Base-by-base conservation (phyloP, 108 stramenopile species). In the Discostella stelligeroides region DNA sequence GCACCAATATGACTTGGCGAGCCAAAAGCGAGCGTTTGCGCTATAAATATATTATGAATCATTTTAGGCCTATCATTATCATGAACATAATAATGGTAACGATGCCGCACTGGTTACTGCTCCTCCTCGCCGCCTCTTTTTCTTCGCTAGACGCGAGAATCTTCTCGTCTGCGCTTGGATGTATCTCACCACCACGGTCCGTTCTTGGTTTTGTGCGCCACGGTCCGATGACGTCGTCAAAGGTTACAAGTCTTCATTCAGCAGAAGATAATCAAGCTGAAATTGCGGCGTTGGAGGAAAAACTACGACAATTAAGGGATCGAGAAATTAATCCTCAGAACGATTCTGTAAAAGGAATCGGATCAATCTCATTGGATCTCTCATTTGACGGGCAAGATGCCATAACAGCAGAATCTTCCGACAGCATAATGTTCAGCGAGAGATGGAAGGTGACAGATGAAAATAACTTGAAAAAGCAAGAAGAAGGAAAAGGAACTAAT, bases 361-460 rank as follows among this genome's bases (percentile, higher is more conserved):
- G 8, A 53, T 14, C 38, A 34, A 42, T 21, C 15, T 15, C 62
- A 27, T 8, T 57, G 10, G 47, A 45, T 60, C 43, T 46, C 37
- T 28, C 23, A 27, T 11, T 18, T 14, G 64, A 56, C 56, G 66
- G 68, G 17, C 43, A 2, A 25, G 60, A 66, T 42, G 60, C 12
- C 39, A 51, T 47, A 12, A 56, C 67, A 41, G 70, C 50, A 48
- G 58, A 72, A 69, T 27, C 66, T 7, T 65, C 71, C 14, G 78
- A 79, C 49, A 79, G 78, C 51, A 60, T 79, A 12, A 79, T 79
- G 78, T 64, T 79, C 45, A 66, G 65, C 17, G 78, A 79, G 41
- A 34, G 70, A 58, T 79, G 78, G 78, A 79, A 79, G 46, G 78
- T 72, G 58, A 49, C 53, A 9, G 27, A 37, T 23, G 46, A 47